A percentile compares a stretch with the other conserved stretches of the same genome.
phyloP scores from a whole-genome alignment of 306 rosid genomes.

The Lathyrus oleraceus region DNA sequence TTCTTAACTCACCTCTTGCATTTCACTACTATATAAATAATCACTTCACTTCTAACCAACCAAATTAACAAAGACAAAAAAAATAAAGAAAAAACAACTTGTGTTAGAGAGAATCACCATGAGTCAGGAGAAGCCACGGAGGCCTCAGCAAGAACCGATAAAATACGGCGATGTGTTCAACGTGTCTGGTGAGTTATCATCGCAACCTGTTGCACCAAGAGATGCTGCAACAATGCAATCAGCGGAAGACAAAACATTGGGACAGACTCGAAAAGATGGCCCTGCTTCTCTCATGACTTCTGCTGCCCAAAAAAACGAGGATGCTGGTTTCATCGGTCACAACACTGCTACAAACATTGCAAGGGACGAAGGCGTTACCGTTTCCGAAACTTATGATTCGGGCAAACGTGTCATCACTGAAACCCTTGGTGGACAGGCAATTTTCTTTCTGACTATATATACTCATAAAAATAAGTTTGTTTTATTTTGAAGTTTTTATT shows the following conservation, averaged over 20 bases:
- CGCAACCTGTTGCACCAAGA: slow-evolving; percentile 42
- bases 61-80: too few relatives aligned
- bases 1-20: not conserved
- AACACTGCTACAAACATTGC: slow-evolving; percentile 23
- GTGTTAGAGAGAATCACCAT: too few relatives aligned
- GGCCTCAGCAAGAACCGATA: slow-evolving; percentile 24
- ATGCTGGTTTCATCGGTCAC: slow-evolving; percentile 38
- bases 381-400: slow-evolving; percentile 5
- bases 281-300: slow-evolving; percentile 57
- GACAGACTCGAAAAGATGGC: slow-evolving; percentile 43
- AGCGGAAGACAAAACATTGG: slow-evolving; percentile 41
- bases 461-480: too few relatives aligned
- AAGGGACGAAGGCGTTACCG: slow-evolving; percentile 40
- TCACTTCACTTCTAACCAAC: not conserved
- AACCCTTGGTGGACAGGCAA: slow-evolving; percentile 50
- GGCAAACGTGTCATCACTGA: slow-evolving; percentile 40
- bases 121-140: slow-evolving; percentile 35
- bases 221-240: slow-evolving; percentile 58
- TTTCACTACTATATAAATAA: not conserved
- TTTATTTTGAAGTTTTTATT: too few relatives aligned
- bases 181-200: slow-evolving; percentile 57
- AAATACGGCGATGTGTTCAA: slow-evolving; percentile 58
- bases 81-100: not conserved
- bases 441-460: too few relatives aligned
- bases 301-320: slow-evolving; percentile 45